Base-by-base conservation (phyloP, 441 rosid genomes). In the Melastoma candidum region DNA sequence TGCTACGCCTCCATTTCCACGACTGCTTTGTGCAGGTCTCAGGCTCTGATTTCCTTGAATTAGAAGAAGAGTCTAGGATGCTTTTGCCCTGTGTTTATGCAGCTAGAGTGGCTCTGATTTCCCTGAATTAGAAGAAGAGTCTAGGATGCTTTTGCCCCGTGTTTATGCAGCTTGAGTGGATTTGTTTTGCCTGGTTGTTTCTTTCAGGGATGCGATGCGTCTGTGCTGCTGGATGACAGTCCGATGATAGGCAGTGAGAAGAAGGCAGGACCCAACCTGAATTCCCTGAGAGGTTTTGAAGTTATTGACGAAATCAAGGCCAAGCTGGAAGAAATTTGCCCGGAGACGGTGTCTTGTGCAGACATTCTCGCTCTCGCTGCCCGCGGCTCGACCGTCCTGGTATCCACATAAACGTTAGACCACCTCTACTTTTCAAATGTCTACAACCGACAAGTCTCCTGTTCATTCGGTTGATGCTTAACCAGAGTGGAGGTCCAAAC, bases 1-100 rank as follows among this genome's bases (percentile, higher is more conserved):
- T 92, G 78, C 90, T 85, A 3, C 79, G 95, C 73, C 95, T 92
- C 70, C 96, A 85, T 64, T 92, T 87, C 77, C 98, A 92, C 12
- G 96, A 90, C 48, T 87, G 98, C 75, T 90, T 87, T 11, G 98
- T 85, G 10, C 95, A 87, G 96, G 98, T 90, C 46, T 8, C 17
- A 17, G 8, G 52, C 17, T 43, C 6, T 17, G 22, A 17, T 47
- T 7, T 45, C 36, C 25, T 48, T 49, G 24, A 48, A 9, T 14
- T 17, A 17, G 22, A 56, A 47, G 4, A n/a, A 8, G 6, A 48
- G 24, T 63, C 11, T 6, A 25, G 7, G 1, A 22, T 29, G 26
- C 25, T 27, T 49, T 13, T 17, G 56, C 46, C 32, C 36, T 17
- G 12, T 0, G 13, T 9, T 25, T 14, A 32, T 0, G 46, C 2